Evolutionary conservation across 225 moss, liverwort and hornwort species (phyloP).

Genomic region (Antitrichia curtipendula): DNA sequence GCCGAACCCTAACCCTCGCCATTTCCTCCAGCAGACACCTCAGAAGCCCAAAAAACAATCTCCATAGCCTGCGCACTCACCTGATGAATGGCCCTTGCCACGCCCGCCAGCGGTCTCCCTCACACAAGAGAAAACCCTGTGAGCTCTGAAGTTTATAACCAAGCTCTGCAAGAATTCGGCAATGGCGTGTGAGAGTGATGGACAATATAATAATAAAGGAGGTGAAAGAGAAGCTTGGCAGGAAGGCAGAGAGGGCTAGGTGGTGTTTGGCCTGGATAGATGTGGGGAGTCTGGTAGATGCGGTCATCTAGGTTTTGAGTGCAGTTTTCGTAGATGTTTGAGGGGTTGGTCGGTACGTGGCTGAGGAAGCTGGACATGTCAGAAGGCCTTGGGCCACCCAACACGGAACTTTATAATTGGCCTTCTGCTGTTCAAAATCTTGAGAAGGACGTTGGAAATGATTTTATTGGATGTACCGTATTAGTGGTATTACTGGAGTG

Average conservation of each 20-base stretch:
- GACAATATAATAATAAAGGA: not conserved
- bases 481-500: no score
- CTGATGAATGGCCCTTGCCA: not conserved
- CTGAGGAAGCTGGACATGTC: not conserved
- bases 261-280: not conserved
- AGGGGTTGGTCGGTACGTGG: not conserved
- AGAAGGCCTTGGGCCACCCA: not conserved
- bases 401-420: not conserved
- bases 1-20: not conserved
- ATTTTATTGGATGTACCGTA: not conserved
- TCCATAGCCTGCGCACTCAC: not conserved
- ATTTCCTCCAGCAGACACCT: not conserved
- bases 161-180: not conserved
- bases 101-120: not conserved
- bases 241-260: not conserved
- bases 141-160: not conserved
- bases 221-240: not conserved
- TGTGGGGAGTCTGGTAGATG: accelerated
- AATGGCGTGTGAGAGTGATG: not conserved
- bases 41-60: no score
- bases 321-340: not conserved
- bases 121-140: no score
- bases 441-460: not conserved
- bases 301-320: not conserved
- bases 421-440: not conserved